These are phyloP conservation scores for Malania oleifera DNA, from an alignment of 164 flowering plant species.

Conservation along the genomic window DNA sequence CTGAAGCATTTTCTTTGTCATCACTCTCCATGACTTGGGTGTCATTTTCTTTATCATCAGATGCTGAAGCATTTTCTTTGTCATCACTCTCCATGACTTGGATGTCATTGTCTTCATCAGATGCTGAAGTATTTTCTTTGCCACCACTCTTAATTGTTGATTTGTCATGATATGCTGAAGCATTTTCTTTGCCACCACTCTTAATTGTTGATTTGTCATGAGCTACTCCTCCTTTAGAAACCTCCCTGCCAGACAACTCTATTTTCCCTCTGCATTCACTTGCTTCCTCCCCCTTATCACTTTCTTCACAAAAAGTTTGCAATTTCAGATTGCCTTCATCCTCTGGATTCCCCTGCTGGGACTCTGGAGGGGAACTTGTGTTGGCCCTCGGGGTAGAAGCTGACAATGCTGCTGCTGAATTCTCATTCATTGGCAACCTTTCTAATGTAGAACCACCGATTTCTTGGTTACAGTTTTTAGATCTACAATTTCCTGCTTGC, in stretches of 20 bases:
- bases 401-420: slow-evolving; percentile 5
- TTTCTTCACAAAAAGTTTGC: background rate
- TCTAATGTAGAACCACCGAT: background rate
- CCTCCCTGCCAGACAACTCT: too few species aligned
- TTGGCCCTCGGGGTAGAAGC: slow-evolving; percentile 6
- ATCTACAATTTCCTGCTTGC: background rate
- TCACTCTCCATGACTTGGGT: slow-evolving; percentile 27
- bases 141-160: too few species aligned
- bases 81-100: slow-evolving; percentile 1
- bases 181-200: background rate
- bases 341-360: slow-evolving; percentile 9
- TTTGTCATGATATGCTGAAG: background rate
- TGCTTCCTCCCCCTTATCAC: slow-evolving; percentile 4
- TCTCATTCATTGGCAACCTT: slow-evolving; percentile 5
- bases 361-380: slow-evolving; percentile 12
- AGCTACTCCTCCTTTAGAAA: too few species aligned
- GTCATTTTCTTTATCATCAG: slow-evolving; percentile 7
- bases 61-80: background rate
- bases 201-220: too few species aligned
- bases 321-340: slow-evolving; percentile 5
- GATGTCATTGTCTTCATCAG: slow-evolving; percentile 6
- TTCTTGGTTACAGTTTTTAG: slow-evolving; percentile 4
- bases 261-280: slow-evolving; percentile 10
- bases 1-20: slow-evolving; percentile 59
- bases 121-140: slow-evolving; percentile 3